These are phyloP conservation scores for Mucor circinelloides DNA, from an alignment of 371 early-diverging fungal species.

Conservation along the genomic window DNA sequence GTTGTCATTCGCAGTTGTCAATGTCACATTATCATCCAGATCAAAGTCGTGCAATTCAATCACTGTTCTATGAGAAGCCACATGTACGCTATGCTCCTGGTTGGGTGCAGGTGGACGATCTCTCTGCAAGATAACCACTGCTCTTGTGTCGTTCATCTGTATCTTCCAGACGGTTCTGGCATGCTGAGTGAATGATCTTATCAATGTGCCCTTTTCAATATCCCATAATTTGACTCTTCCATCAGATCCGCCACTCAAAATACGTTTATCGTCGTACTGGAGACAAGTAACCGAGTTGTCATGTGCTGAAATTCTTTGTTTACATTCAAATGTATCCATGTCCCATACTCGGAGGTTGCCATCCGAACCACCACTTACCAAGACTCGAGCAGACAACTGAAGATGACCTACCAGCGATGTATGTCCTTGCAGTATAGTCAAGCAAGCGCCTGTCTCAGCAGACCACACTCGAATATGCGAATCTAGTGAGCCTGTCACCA, in stretches of 20 bases:
- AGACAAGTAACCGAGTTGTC: constrained; percentile 83
- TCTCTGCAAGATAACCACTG: constrained; percentile 58
- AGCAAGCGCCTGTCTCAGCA: constrained; percentile 51
- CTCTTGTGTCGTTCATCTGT: constrained; percentile 56
- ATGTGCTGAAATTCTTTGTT: constrained; percentile 74
- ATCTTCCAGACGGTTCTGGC: constrained; percentile 63
- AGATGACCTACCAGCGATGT: constrained; percentile 82
- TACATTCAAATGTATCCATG: constrained; percentile 55
- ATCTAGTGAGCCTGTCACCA: constrained; percentile 78
- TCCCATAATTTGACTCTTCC: constrained; percentile 87
- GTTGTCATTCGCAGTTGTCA: background rate
- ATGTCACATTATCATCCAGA: background rate
- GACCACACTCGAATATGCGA: constrained; percentile 74
- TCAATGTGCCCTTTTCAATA: constrained; percentile 66
- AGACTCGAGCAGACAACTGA: constrained; percentile 50
- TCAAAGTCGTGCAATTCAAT: constrained; percentile 52
- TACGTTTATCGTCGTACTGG: constrained; percentile 75
- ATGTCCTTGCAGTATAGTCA: constrained; percentile 72
- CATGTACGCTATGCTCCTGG: background rate
- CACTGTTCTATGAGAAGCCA: constrained; percentile 14
- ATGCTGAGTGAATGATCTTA: constrained; percentile 64
- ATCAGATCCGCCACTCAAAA: constrained; percentile 83
- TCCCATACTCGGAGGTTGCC: constrained; percentile 86
- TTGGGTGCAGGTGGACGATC: constrained; percentile 7
- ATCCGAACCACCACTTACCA: constrained; percentile 88